phyloP scores from a whole-genome alignment of 2,329 filamentous ascomycete genomes.

The Fusarium mangiferae region DNA sequence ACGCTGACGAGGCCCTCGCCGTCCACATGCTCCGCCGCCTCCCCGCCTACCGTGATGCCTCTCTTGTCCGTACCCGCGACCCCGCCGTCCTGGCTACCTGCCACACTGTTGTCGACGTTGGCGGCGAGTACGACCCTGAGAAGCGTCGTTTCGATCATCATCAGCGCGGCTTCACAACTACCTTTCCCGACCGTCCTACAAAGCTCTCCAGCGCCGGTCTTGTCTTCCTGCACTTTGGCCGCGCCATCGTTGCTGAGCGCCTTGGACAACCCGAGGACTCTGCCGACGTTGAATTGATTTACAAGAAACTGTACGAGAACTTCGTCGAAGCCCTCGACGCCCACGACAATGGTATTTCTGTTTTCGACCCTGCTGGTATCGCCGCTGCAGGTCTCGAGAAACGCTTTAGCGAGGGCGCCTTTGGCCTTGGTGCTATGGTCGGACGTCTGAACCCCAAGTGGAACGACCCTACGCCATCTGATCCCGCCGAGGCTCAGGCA shows the following conservation, averaged over 20 bases:
- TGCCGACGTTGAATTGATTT: constrained; percentile 78
- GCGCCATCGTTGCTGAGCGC: constrained; percentile 76
- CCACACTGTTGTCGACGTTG: constrained; percentile 98
- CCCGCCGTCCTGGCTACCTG: constrained; percentile 79
- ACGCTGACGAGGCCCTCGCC: constrained; percentile 96
- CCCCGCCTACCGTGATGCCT: constrained; percentile 78
- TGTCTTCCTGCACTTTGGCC: constrained; percentile 95
- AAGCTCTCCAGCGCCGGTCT: constrained; percentile 95
- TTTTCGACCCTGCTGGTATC: constrained; percentile 78
- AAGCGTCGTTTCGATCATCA: constrained; percentile 93
- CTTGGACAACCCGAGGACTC: constrained; percentile 66
- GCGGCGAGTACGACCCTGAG: constrained; percentile 86
- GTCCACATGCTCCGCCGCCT: constrained; percentile 95
- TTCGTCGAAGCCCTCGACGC: constrained; percentile 97
- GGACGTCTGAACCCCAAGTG: constrained; percentile 81
- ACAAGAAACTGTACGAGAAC: constrained; percentile 88
- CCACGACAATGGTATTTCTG: constrained; percentile 94
- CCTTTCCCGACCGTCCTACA: constrained; percentile 84
- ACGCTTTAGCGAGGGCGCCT: constrained; percentile 83
- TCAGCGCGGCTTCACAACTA: constrained; percentile 88
- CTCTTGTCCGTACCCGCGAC: constrained; percentile 89
- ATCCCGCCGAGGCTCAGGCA: constrained; percentile 68
- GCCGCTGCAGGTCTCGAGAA: constrained; percentile 79
- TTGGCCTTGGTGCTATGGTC: constrained; percentile 87
- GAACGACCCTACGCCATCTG: constrained; percentile 71